Evolutionary conservation across 2,329 filamentous ascomycete species (phyloP), one percentile per base, ranked within the genome.

Genomic region (Colletotrichum abscissum): DNA sequence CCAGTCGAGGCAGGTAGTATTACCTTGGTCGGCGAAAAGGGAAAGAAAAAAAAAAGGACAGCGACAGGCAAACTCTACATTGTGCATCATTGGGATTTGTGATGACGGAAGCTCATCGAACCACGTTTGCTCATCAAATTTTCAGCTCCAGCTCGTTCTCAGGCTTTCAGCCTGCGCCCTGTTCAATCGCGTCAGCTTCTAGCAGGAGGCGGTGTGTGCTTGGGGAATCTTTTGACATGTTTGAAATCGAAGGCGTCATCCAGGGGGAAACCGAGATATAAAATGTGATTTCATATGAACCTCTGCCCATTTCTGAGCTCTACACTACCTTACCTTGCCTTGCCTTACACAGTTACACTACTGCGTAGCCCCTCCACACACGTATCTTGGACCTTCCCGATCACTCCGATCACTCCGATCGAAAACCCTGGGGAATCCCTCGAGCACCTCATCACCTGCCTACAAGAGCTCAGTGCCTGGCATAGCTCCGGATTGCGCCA

Each of bases 41-140:
- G 8, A 19, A 52, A 7, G 38, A 14, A 11, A 58, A 7, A 60
- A 58, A 11, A 60, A 58, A 24, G 24, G 24, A 24, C 33, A 58
- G 49, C 26, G n/a, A 55, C 59, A 65, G 52, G 58, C 69, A 69
- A 38, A 63, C 38, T 55, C 33, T 38, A 56, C 46, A 49, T 70
- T 55, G 56, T 60, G 66, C 70, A 70, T 65, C 73, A 74, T 69
- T 46, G 30, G 69, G 64, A 63, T 73, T 69, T 62, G 65, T 55
- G 52, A 74, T 74, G 73, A 74, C 65, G 65, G 73, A 74, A 74
- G 70, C 52, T 11, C 56, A 38, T 74, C 69, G 73, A 74, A 73
- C n/a, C 58, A 54, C 22, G 46, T n/a, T 63, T 64, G 33, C 68
- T 74, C 46, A 62, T 16, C 59, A 69, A 63, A 19, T 67, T 67